phyloP scores from a whole-genome alignment of 495 filamentous ascomycete species.

The Emericellopsis terricola region DNA sequence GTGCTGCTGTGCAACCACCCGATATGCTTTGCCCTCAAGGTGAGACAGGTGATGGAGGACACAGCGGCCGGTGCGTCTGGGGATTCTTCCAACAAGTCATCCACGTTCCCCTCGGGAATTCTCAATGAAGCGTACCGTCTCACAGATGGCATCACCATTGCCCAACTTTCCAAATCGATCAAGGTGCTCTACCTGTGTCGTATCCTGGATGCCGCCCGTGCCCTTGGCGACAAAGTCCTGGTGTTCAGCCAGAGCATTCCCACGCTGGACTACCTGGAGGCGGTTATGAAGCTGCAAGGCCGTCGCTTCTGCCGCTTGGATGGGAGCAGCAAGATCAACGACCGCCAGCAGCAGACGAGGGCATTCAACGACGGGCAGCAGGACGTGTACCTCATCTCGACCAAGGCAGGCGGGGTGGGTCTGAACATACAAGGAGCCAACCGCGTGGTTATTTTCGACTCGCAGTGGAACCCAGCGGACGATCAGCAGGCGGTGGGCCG shows the following conservation, averaged over 20 bases:
- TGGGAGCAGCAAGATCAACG: constrained; percentile 33
- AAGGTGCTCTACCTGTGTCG: constrained; percentile 45
- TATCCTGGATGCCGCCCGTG: constrained; percentile 45
- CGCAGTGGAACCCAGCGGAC: constrained; percentile 57
- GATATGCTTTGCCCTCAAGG: constrained; percentile 35
- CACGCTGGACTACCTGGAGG: constrained; percentile 51
- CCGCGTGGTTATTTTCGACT: constrained; percentile 77
- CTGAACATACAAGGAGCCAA: constrained; percentile 77
- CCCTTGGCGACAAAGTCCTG: constrained; percentile 50
- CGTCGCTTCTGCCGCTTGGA: constrained; percentile 41
- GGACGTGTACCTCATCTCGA: constrained; percentile 63
- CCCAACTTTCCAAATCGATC: constrained; percentile 30
- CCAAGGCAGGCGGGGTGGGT: constrained; percentile 61
- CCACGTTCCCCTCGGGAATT: constrained; percentile 11
- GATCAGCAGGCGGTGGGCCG: constrained; percentile 84
- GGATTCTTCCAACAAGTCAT: neutral
- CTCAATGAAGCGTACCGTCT: constrained; percentile 13
- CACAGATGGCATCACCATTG: constrained; percentile 11
- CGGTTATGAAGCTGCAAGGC: constrained; percentile 24
- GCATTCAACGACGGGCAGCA: constrained; percentile 38
- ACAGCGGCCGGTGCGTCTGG: too few species aligned
- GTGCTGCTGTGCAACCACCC: constrained; percentile 65
- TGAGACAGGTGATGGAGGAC: constrained; percentile 7
- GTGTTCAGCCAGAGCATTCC: constrained; percentile 61
- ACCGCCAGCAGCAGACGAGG: constrained; percentile 42